Conservation (phyloP, 2,329 filamentous ascomycete species). For the Myriosclerotinia scirpicola region DNA sequence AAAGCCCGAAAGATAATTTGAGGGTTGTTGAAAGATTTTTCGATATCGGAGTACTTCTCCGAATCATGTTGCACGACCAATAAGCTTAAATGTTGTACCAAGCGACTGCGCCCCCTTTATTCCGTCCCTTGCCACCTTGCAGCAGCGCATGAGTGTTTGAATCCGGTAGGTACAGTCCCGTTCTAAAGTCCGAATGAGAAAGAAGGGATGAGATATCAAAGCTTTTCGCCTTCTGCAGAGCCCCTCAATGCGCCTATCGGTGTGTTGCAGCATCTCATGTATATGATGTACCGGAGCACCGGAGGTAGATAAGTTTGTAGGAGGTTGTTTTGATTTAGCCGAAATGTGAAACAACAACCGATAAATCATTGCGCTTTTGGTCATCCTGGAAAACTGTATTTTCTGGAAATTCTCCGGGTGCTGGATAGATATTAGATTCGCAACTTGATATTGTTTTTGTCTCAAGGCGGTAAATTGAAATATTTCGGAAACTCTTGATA, state of each 20-base stretch:
- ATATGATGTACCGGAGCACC: too few species aligned
- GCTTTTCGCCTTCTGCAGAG: neutral
- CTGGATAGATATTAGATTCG: neutral
- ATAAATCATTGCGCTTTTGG: neutral
- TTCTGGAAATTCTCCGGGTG: neutral
- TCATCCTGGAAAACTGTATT: neutral
- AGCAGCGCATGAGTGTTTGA: neutral
- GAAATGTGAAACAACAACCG: neutral
- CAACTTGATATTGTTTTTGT: neutral
- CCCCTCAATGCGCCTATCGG: neutral
- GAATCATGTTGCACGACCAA: neutral
- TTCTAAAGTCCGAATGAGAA: neutral
- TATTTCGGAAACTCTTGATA: neutral
- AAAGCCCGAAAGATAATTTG: neutral
- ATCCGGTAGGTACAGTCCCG: neutral
- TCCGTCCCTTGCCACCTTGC: neutral
- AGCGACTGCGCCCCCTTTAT: constrained; percentile 16
- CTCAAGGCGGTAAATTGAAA: neutral
- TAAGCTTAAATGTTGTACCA: constrained; percentile 14
- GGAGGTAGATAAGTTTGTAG: constrained; percentile 7
- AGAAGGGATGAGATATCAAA: neutral
- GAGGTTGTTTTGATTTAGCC: neutral
- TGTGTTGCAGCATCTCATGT: neutral
- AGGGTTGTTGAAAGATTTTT: neutral
- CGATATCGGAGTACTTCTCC: neutral